A percentile compares a stretch with the other conserved stretches of the same genome.
These are phyloP conservation scores for Talaromyces islandicus DNA, from an alignment of 2,329 filamentous ascomycete genomes.

Conservation along the genomic window DNA sequence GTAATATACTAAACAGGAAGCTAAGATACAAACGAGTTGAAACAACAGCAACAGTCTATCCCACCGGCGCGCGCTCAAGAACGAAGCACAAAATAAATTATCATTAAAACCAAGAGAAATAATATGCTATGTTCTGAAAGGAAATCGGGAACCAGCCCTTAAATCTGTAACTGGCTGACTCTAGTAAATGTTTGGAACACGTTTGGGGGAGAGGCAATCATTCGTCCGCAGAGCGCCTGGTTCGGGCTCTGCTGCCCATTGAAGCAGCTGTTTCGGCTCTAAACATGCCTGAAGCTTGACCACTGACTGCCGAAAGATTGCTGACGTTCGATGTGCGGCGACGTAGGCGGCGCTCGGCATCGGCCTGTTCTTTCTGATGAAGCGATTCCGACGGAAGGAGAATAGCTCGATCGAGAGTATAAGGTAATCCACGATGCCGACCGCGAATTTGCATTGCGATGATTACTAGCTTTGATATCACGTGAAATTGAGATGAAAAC, in stretches of 20 bases:
- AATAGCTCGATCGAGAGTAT: constrained; percentile 64
- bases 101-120: background rate
- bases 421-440: constrained; percentile 59
- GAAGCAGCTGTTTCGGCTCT: constrained; percentile 4
- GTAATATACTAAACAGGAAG: background rate
- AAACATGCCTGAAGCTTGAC: constrained; percentile 5
- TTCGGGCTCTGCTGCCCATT: constrained; percentile 4
- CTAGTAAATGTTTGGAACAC: no score
- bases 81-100: background rate
- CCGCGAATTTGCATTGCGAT: constrained; percentile 63
- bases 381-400: constrained; percentile 61
- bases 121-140: background rate
- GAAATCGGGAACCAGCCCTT: background rate
- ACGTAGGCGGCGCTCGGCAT: constrained; percentile 42
- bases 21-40: background rate
- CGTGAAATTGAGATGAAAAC: constrained; percentile 74
- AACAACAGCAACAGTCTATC: background rate
- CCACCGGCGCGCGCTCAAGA: background rate
- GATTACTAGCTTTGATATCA: constrained; percentile 61
- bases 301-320: constrained; percentile 13
- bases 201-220: background rate
- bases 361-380: constrained; percentile 53
- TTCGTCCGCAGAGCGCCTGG: background rate
- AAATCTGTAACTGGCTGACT: background rate
- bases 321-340: constrained; percentile 32